Conservation (phyloP, 1,284 basidiomycete genomes). For the Pyrrhoderma lamaoense region DNA sequence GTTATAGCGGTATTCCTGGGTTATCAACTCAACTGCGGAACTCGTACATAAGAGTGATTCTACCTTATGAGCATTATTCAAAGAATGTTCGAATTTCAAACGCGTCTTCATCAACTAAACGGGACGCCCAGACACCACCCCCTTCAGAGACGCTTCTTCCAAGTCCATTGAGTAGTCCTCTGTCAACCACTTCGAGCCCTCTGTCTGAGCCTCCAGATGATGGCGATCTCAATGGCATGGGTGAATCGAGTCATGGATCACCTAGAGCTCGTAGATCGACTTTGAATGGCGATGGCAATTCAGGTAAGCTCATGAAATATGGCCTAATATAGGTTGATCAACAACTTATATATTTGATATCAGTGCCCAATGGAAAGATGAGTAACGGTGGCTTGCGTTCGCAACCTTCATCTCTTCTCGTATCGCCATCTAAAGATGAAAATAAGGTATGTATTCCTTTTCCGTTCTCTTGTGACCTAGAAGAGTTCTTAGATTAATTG, state of each 20-base stretch:
- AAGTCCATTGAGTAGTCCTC: slow-evolving; percentile 62
- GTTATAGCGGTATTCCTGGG: slow-evolving; percentile 75
- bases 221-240: slow-evolving; percentile 46
- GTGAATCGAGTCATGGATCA: slow-evolving; percentile 19
- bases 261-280: slow-evolving; percentile 36
- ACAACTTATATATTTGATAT: background rate
- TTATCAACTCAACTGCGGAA: slow-evolving; percentile 84
- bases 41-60: slow-evolving; percentile 85
- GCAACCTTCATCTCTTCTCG: slow-evolving; percentile 1
- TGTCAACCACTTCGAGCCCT: slow-evolving; percentile 67
- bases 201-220: slow-evolving; percentile 75
- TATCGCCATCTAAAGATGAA: slow-evolving; percentile 10
- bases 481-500: background rate
- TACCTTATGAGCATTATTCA: slow-evolving; percentile 91
- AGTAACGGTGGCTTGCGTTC: slow-evolving; percentile 7
- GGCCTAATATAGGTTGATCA: slow-evolving; percentile 11
- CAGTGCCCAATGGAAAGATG: slow-evolving; percentile 10
- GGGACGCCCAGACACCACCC: slow-evolving; percentile 22
- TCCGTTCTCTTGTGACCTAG: background rate
- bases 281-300: slow-evolving; percentile 30
- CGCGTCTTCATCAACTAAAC: slow-evolving; percentile 23
- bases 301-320: slow-evolving; percentile 33
- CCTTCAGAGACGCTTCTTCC: slow-evolving; percentile 21
- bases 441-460: slow-evolving; percentile 1
- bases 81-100: slow-evolving; percentile 66